Evolutionary conservation across 257 asterid genomes (phyloP).

Genomic region (Primulina huaijiensis): DNA sequence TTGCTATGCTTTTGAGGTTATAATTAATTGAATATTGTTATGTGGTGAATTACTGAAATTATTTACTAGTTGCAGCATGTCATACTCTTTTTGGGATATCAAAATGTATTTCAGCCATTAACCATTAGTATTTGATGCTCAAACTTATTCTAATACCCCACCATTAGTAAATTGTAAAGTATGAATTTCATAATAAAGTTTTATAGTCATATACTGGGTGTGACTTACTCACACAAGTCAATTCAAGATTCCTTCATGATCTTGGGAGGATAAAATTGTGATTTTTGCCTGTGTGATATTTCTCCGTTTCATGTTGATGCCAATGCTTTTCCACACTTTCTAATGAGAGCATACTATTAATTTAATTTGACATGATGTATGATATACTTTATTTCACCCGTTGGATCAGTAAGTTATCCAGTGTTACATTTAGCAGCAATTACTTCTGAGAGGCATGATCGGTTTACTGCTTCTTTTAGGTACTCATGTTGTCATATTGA

Average conservation of each 20-base stretch:
- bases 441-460: conserved; percentile 14
- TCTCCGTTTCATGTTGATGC: not conserved
- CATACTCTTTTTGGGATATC: conserved; percentile 8
- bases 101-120: not conserved
- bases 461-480: not conserved
- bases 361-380: not conserved
- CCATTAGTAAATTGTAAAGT: conserved; percentile 14
- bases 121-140: not conserved
- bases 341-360: not conserved
- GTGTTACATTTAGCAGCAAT: not conserved
- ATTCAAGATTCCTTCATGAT: not conserved
- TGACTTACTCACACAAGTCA: conserved; percentile 1
- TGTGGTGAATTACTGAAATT: not conserved
- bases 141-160: not conserved
- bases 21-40: not conserved
- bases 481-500: conserved; percentile 20
- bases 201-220: not conserved
- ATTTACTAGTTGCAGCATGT: not conserved
- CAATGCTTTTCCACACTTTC: conserved; percentile 4
- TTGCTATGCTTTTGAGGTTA: not conserved
- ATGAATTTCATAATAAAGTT: not conserved
- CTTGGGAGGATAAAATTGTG: not conserved
- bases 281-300: not conserved
- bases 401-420: conserved; percentile 16
- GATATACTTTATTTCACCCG: not conserved